Evolutionary conservation across 495 filamentous ascomycete species (phyloP), one percentile per base, ranked within the genome.

Genomic region (Rostrohypoxylon terebratum): DNA sequence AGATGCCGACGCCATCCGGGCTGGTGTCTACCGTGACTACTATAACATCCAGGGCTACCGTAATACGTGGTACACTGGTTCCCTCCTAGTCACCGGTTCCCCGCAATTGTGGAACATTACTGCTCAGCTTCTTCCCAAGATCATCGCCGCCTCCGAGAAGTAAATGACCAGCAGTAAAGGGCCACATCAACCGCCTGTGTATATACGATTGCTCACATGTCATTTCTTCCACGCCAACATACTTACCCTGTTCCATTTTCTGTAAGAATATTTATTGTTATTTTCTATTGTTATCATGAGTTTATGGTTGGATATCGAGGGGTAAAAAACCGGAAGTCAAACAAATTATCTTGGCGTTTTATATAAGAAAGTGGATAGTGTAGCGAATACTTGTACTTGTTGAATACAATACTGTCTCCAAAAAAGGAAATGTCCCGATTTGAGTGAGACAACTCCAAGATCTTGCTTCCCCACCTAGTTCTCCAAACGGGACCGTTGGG

Each of bases 11-110:
- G 81, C 66, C 4, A 66, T 69, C 58, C 66, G 66, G 1, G 54
- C 34, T 2, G 86, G 86, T 1, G 87, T 88, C 44, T 89, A 89
- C 57, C 65, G 77, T 28, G 66, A 82, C n/a, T 51, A 86, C 34
- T 78, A 84, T 69, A 75, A 44, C 10, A 62, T 89, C 62, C 86
- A 89, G 71, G 87, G 87, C 2, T 63, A 82, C 23, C 72, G 81
- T 44, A 79, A 81, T 21, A 88, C 85, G 10, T 89, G 66, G 48
- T 89, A 83, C 59, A 88, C 86, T 0, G 86, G 85, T 5, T 85
- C 86, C 11, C 74, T 76, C 14, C 67, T 72, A 18, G 60, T 73
- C 21, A 72, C 67, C n/a, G 78, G 82, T 42, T 76, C 80, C 36
- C 73, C 76, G 7, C 64, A 76, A 54, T 55, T 84, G 18, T 83